A percentile compares a stretch with the other conserved stretches of the same genome.
Evolutionary conservation across 176 grass and related monocot species (phyloP).

Genomic region (Elaeis guineensis): DNA sequence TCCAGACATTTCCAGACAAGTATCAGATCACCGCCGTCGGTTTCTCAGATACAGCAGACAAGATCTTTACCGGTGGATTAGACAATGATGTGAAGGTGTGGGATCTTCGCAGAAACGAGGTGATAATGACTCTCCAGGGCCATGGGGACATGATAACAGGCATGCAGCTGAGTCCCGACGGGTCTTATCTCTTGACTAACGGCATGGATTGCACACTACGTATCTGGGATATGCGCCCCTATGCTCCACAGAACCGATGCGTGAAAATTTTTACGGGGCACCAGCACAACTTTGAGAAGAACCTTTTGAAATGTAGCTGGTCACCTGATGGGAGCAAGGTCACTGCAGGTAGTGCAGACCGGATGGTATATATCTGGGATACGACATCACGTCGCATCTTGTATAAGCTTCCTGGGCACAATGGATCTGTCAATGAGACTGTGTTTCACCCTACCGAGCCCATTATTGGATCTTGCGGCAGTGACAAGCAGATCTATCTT

Average conservation of each 20-base stretch:
- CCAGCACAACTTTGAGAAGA: slow-evolving; percentile 98
- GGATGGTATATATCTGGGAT: slow-evolving; percentile 99
- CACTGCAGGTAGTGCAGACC: slow-evolving; percentile 80
- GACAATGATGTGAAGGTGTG: slow-evolving; percentile 97
- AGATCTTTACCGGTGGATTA: slow-evolving; percentile 80
- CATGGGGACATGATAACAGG: slow-evolving; percentile 96
- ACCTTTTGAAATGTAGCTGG: slow-evolving; percentile 88
- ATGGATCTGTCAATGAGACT: slow-evolving; percentile 88
- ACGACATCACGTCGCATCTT: slow-evolving; percentile 83
- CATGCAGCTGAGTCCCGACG: slow-evolving; percentile 94
- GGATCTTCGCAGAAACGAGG: slow-evolving; percentile 95
- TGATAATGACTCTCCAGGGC: slow-evolving; percentile 67
- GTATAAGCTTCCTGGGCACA: slow-evolving; percentile 98
- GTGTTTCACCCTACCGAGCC: slow-evolving; percentile 88
- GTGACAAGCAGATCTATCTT: slow-evolving; percentile 96
- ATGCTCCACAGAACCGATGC: slow-evolving; percentile 90
- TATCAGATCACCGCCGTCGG: slow-evolving; percentile 93
- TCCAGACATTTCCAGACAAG: slow-evolving; percentile 95
- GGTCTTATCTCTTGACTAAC: slow-evolving; percentile 90
- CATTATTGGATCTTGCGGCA: slow-evolving; percentile 79
- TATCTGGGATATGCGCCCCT: slow-evolving; percentile 96
- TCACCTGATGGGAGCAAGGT: slow-evolving; percentile 90
- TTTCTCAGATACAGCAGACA: slow-evolving; percentile 91
- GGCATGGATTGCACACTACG: slow-evolving; percentile 87
- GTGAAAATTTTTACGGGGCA: slow-evolving; percentile 90